phyloP scores from a whole-genome alignment of 768 basidiomycete genomes.

The Tulasnella sp. region DNA sequence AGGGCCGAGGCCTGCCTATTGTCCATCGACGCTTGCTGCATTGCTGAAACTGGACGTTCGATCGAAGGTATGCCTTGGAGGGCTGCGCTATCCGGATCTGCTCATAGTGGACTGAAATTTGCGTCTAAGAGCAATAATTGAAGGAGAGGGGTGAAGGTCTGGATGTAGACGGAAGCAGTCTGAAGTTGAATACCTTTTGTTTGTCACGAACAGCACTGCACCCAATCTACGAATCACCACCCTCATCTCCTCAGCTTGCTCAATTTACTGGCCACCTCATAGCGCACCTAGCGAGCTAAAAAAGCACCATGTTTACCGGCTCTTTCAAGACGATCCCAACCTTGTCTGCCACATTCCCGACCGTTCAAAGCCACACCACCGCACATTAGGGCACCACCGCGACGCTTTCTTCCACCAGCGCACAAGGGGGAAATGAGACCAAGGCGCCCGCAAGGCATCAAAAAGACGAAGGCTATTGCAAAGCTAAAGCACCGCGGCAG shows the following conservation, averaged over 20 bases:
- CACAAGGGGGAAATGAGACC: no score
- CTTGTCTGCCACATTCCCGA: no score
- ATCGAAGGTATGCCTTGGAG: no score
- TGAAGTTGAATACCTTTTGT: neutral
- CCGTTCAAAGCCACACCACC: no score
- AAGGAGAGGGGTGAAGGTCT: neutral
- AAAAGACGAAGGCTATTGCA: no score
- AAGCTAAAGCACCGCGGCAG: no score
- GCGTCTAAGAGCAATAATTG: neutral
- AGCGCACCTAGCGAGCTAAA: neutral
- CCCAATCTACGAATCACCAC: neutral
- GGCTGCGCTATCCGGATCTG: neutral
- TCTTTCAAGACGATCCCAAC: no score
- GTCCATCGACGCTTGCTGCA: neutral
- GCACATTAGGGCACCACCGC: no score
- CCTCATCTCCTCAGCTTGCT: neutral
- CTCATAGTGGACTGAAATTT: neutral
- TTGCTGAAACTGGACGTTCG: no score
- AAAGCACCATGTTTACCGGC: no score
- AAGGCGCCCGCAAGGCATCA: no score
- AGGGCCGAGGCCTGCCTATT: neutral
- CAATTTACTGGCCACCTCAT: neutral
- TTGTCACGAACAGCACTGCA: neutral
- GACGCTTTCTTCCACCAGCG: no score
- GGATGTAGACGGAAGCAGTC: neutral